Evolutionary conservation across 2,329 filamentous ascomycete species (phyloP).

Genomic region (Diaporthe velutina): DNA sequence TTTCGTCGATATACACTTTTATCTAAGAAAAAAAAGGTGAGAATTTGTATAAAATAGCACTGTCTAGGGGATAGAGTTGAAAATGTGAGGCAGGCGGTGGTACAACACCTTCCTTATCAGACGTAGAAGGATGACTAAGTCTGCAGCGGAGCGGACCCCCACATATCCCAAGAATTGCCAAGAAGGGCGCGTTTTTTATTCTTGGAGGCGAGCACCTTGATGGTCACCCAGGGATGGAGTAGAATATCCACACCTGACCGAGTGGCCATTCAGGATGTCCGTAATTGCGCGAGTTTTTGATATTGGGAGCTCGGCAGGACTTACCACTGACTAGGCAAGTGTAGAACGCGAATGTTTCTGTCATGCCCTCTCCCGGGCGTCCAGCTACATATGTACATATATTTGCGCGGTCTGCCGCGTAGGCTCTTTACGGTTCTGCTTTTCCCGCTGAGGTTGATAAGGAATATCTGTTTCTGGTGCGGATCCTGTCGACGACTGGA

Average conservation of each 20-base stretch:
- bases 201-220: slow-evolving; percentile 16
- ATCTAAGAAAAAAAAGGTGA: not conserved
- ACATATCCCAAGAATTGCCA: slow-evolving; percentile 10
- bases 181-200: slow-evolving; percentile 21
- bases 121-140: slow-evolving; percentile 14
- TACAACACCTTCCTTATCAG: not conserved
- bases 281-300: slow-evolving; percentile 10
- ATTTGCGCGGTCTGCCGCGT: not conserved
- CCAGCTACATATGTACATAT: slow-evolving; percentile 12
- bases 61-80: not conserved
- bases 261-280: slow-evolving; percentile 2
- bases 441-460: not conserved
- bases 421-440: not conserved
- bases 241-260: not conserved
- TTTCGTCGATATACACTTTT: not conserved
- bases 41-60: not conserved
- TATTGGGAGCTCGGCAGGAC: slow-evolving; percentile 22
- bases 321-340: not conserved
- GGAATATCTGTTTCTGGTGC: not conserved
- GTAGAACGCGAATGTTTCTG: slow-evolving; percentile 5
- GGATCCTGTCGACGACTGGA: not conserved
- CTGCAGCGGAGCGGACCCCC: not conserved
- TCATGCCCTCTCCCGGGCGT: slow-evolving; percentile 2
- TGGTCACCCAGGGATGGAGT: slow-evolving; percentile 10
- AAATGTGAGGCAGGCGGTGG: not conserved